Evolutionary conservation across 2,329 filamentous ascomycete species (phyloP).

Genomic region (Diplodia mutila): DNA sequence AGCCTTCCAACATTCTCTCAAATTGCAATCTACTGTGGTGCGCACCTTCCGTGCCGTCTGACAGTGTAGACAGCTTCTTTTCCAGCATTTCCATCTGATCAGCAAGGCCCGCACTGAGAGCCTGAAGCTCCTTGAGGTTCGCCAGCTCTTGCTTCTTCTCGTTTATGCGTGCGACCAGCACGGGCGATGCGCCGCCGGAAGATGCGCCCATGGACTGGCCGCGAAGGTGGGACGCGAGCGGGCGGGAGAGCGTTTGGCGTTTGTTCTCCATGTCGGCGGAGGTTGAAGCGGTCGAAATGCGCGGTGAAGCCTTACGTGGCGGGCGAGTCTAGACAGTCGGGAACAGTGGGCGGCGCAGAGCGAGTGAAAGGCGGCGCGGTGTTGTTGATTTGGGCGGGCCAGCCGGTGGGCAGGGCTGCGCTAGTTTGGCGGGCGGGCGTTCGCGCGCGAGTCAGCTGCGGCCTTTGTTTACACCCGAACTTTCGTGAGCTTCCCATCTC

Average conservation of each 20-base stretch:
- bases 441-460: conserved; percentile 1
- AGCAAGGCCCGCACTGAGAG: conserved; percentile 77
- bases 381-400: conserved; percentile 5
- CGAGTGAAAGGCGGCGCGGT: neutral
- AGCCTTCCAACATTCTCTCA: neutral
- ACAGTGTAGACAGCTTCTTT: conserved; percentile 75
- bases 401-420: conserved; percentile 4
- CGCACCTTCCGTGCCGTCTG: conserved; percentile 67
- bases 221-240: conserved; percentile 68
- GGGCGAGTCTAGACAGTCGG: neutral
- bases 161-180: conserved; percentile 74
- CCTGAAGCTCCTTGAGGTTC: conserved; percentile 74
- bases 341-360: neutral
- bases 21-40: too few species aligned
- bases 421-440: conserved; percentile 10
- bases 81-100: conserved; percentile 82
- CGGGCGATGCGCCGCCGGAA: conserved; percentile 64
- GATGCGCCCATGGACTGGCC: conserved; percentile 49
- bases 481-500: conserved; percentile 13
- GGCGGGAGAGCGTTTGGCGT: conserved; percentile 48
- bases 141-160: conserved; percentile 86
- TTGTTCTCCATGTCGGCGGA: conserved; percentile 22
- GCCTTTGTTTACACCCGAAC: conserved; percentile 23
- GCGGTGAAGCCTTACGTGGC: neutral
- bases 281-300: neutral